Conservation (phyloP, 2,329 filamentous ascomycete genomes). For the Onygenales sp. region DNA sequence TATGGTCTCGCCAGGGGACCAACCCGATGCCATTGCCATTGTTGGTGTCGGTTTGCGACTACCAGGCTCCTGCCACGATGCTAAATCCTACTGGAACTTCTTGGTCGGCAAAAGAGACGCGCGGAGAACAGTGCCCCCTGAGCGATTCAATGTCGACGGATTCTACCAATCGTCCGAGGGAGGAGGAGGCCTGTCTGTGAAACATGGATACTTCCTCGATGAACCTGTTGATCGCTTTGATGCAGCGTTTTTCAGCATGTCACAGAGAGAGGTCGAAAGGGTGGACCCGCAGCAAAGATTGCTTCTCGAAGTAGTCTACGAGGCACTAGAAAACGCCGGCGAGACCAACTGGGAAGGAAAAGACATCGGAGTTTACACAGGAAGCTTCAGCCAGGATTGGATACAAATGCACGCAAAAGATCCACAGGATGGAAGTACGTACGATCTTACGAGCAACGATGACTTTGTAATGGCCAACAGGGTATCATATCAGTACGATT, state of each 20-base stretch:
- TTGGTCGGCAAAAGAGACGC: constrained; percentile 7
- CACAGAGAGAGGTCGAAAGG: not conserved
- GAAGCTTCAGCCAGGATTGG: constrained; percentile 19
- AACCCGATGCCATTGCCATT: constrained; percentile 11
- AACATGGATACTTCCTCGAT: constrained; percentile 4
- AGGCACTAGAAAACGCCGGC: constrained; percentile 4
- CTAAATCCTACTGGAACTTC: constrained; percentile 16
- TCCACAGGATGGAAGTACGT: not conserved
- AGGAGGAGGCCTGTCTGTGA: not conserved
- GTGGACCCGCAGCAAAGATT: constrained; percentile 6
- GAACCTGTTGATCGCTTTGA: constrained; percentile 4
- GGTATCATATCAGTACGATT: constrained; percentile 2
- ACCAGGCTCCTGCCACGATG: constrained; percentile 11
- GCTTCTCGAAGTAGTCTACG: constrained; percentile 5
- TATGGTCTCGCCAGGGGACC: too few relatives aligned
- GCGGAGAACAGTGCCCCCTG: constrained; percentile 13
- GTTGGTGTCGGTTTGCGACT: constrained; percentile 14
- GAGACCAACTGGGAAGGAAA: constrained; percentile 9
- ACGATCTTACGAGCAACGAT: not conserved
- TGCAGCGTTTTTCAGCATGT: constrained; percentile 2
- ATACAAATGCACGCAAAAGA: constrained; percentile 4
- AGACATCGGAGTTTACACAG: constrained; percentile 15
- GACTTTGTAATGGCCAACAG: constrained; percentile 3
- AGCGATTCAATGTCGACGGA: constrained; percentile 15
- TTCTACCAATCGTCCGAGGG: constrained; percentile 9